These are phyloP conservation scores for Bryoerythrophyllum caledonicum DNA, from an alignment of 225 moss, liverwort and hornwort genomes.

Conservation along the genomic window DNA sequence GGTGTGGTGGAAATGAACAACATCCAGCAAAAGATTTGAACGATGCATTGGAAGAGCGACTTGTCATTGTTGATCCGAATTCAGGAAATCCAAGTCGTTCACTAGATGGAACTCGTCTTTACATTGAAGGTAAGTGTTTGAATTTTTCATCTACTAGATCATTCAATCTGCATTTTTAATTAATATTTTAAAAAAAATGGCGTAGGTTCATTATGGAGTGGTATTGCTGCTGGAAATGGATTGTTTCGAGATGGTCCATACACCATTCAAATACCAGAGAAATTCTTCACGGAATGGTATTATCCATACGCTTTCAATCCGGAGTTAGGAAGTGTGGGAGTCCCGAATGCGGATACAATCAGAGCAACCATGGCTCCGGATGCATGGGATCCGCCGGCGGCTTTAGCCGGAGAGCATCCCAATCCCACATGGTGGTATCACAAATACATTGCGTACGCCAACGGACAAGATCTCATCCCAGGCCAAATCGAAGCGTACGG, in stretches of 20 bases:
- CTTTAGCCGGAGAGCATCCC: conserved; percentile 57
- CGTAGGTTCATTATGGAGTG: conserved; percentile 79
- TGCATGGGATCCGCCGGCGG: conserved; percentile 69
- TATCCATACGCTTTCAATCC: conserved; percentile 82
- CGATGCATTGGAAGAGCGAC: conserved; percentile 32
- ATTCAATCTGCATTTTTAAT: not conserved
- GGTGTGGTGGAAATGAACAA: conserved; percentile 95
- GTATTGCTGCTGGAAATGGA: conserved; percentile 79
- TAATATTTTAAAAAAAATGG: not conserved
- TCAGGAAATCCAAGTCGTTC: conserved; percentile 42
- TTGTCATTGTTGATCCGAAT: not conserved
- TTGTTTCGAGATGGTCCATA: conserved; percentile 77
- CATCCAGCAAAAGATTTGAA: conserved; percentile 74
- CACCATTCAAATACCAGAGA: conserved; percentile 72
- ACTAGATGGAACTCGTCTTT: conserved; percentile 75
- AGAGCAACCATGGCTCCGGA: conserved; percentile 62
- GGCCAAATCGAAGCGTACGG: conserved; percentile 70
- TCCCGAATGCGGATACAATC: conserved; percentile 71
- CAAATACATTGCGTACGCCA: conserved; percentile 68
- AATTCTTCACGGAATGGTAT: conserved; percentile 51
- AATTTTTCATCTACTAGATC: too few relatives aligned
- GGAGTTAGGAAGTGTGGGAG: conserved; percentile 72
- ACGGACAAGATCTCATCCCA: conserved; percentile 48
- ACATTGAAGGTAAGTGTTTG: conserved; percentile 51
- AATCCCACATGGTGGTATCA: conserved; percentile 80